Evolutionary conservation across 345 rosid genomes (phyloP).

Genomic region (Camelina neglecta): DNA sequence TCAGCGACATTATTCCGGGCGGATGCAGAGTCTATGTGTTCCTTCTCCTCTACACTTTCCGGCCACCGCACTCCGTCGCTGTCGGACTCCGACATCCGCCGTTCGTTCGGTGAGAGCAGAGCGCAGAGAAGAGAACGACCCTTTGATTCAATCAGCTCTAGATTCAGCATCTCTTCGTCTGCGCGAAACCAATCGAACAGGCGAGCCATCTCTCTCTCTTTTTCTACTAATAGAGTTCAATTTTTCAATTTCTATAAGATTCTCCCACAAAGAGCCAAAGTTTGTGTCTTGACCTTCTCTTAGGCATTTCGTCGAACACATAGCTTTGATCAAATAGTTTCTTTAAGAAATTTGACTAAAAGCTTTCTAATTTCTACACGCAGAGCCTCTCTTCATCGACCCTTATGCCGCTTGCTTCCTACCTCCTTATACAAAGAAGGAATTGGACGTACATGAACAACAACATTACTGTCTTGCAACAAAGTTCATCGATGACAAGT

Average conservation of each 20-base stretch:
- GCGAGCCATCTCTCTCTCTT: conserved; percentile 37
- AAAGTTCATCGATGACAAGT: conserved; percentile 80
- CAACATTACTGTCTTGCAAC: conserved; percentile 72
- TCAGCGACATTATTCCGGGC: conserved; percentile 12
- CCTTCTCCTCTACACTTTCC: conserved; percentile 38
- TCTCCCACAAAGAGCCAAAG: background rate
- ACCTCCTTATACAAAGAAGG: conserved; percentile 52
- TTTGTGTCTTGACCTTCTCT: conserved; percentile 8
- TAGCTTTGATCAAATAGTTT: conserved; percentile 4
- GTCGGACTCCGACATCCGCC: background rate
- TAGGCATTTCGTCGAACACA: conserved; percentile 32
- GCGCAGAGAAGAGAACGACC: conserved; percentile 56
- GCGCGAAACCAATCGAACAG: conserved; percentile 75
- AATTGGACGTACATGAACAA: conserved; percentile 47
- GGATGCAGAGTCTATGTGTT: conserved; percentile 38
- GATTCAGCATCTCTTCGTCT: conserved; percentile 76
- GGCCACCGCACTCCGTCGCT: conserved; percentile 28
- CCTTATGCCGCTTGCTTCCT: conserved; percentile 87
- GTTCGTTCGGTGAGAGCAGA: conserved; percentile 46
- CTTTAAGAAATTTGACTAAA: background rate
- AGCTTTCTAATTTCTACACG: conserved; percentile 30
- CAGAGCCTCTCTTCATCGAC: conserved; percentile 89
- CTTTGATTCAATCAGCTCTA: conserved; percentile 63
- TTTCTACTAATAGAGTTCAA: conserved; percentile 16
- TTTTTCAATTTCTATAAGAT: too few species aligned